These are phyloP conservation scores for Geosmithia putterillii DNA, from an alignment of 2,329 filamentous ascomycete species.

Conservation along the genomic window DNA sequence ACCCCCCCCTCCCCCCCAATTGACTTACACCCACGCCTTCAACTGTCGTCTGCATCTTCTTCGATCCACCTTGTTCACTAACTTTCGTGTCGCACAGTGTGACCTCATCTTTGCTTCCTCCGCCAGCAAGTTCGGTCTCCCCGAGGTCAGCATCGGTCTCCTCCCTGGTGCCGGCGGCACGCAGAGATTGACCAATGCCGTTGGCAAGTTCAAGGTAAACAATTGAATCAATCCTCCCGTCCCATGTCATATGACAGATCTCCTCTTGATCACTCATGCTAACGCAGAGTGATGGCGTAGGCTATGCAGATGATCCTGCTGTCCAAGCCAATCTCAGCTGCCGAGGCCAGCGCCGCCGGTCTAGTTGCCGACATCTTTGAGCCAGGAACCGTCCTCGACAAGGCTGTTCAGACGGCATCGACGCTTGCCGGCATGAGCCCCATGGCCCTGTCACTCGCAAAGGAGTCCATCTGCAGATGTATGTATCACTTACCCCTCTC, in stretches of 20 bases:
- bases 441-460: slow-evolving; percentile 13
- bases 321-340: slow-evolving; percentile 12
- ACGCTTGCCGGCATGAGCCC: slow-evolving; percentile 11
- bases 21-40: neutral
- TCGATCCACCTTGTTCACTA: neutral
- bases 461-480: slow-evolving; percentile 16
- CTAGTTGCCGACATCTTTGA: slow-evolving; percentile 14
- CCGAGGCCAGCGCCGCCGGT: slow-evolving; percentile 12
- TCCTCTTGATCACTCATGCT: neutral
- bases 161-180: slow-evolving; percentile 27
- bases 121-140: slow-evolving; percentile 22
- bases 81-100: slow-evolving; percentile 13
- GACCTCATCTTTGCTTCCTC: slow-evolving; percentile 24
- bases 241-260: neutral
- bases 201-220: slow-evolving; percentile 26
- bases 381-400: slow-evolving; percentile 11
- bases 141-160: slow-evolving; percentile 25
- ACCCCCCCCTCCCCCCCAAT: neutral
- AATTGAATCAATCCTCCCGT: neutral
- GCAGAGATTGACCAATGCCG: slow-evolving; percentile 23
- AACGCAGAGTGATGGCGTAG: slow-evolving; percentile 5
- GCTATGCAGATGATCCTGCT: slow-evolving; percentile 16
- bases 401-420: slow-evolving; percentile 11
- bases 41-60: neutral
- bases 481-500: slow-evolving; percentile 3